These are phyloP conservation scores for Erythrobasidium hasegawianum DNA, from an alignment of 1,284 basidiomycete genomes.

Conservation along the genomic window DNA sequence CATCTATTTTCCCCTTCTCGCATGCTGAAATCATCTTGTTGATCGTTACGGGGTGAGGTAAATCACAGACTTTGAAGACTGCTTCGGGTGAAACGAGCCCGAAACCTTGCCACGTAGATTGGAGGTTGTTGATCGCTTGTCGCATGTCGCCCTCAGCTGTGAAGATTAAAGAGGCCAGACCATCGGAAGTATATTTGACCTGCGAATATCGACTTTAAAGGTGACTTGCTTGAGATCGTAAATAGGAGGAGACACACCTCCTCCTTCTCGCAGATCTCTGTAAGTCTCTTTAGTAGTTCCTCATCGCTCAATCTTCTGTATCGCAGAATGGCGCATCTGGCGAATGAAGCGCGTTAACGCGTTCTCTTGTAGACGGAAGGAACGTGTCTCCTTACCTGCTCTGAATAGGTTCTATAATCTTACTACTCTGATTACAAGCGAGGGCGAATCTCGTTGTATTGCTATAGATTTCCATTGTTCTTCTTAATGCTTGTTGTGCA, in stretches of 20 bases:
- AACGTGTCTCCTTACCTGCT: slow-evolving; percentile 61
- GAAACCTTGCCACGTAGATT: slow-evolving; percentile 93
- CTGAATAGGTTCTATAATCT: slow-evolving; percentile 99
- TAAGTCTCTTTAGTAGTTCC: slow-evolving; percentile 82
- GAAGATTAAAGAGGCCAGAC: slow-evolving; percentile 92
- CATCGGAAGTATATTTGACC: slow-evolving; percentile 93
- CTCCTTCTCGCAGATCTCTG: slow-evolving; percentile 91
- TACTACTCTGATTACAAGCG: slow-evolving; percentile 99
- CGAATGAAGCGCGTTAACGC: neutral
- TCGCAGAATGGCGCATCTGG: slow-evolving; percentile 82
- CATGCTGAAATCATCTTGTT: slow-evolving; percentile 78
- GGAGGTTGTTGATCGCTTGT: slow-evolving; percentile 98
- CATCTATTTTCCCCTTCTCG: slow-evolving; percentile 74
- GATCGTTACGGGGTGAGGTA: slow-evolving; percentile 90
- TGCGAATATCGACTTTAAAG: no score
- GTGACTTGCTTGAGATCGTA: neutral
- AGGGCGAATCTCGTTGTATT: slow-evolving; percentile 97
- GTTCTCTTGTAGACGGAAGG: no score
- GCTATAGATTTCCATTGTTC: slow-evolving; percentile 99
- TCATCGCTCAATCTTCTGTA: slow-evolving; percentile 86
- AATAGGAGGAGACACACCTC: slow-evolving; percentile 57
- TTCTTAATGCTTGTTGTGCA: slow-evolving; percentile 92
- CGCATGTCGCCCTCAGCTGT: slow-evolving; percentile 99
- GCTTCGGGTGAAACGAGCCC: slow-evolving; percentile 97
- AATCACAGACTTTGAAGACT: slow-evolving; percentile 99